Evolutionary conservation across 2,329 filamentous ascomycete species (phyloP).

Genomic region (Hymenoscyphus scutula): DNA sequence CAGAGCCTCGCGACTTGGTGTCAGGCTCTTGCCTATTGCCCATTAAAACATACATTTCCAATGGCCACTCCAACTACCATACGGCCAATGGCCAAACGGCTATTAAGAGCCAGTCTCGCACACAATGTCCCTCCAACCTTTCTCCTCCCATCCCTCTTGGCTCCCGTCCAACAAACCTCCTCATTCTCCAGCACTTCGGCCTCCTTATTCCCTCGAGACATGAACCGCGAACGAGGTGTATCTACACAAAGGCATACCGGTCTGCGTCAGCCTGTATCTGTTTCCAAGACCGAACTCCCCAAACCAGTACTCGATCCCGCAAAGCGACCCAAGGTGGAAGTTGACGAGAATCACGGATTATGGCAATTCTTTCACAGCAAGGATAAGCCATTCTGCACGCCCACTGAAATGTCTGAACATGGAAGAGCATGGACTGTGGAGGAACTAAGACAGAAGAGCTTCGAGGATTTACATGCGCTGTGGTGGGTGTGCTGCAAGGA

Average conservation of each 20-base stretch:
- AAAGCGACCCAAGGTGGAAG: slow-evolving; percentile 51
- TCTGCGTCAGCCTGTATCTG: slow-evolving; percentile 68
- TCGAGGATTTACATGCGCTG: slow-evolving; percentile 86
- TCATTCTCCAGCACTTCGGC: slow-evolving; percentile 36
- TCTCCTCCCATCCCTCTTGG: slow-evolving; percentile 34
- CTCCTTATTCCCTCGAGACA: slow-evolving; percentile 54
- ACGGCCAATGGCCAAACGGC: slow-evolving; percentile 26
- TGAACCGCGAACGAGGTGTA: slow-evolving; percentile 76
- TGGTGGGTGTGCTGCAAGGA: slow-evolving; percentile 97
- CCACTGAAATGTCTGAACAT: slow-evolving; percentile 67
- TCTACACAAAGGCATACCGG: slow-evolving; percentile 79
- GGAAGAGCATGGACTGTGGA: slow-evolving; percentile 81
- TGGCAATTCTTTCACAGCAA: slow-evolving; percentile 86
- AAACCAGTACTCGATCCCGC: slow-evolving; percentile 62
- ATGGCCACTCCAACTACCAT: slow-evolving; percentile 34
- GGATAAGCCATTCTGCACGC: slow-evolving; percentile 66
- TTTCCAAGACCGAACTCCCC: slow-evolving; percentile 70
- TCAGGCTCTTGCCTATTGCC: background rate
- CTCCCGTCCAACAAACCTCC: slow-evolving; percentile 29
- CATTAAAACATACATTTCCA: slow-evolving; percentile 15
- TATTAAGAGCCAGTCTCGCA: slow-evolving; percentile 22
- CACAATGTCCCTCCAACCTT: slow-evolving; percentile 31
- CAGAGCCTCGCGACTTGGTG: slow-evolving; percentile 3
- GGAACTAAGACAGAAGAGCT: slow-evolving; percentile 85
- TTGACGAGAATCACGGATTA: slow-evolving; percentile 77